Base-by-base conservation (phyloP, 768 basidiomycete species). In the Imleria badia region DNA sequence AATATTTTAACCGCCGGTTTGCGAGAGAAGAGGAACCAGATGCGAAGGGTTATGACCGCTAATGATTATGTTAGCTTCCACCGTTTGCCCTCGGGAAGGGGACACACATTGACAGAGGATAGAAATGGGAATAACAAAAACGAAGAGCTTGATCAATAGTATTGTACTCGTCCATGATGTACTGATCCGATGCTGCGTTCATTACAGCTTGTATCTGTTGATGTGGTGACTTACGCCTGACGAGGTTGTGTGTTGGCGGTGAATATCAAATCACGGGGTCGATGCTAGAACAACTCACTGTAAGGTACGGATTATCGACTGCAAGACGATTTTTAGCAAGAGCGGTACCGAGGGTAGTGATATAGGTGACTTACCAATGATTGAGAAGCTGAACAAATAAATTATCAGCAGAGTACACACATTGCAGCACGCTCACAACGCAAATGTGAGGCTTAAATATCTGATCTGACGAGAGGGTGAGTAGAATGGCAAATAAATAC, bases 11-110 rank as follows among this genome's bases (percentile, higher is more conserved):
- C 14, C 14, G 33, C 22, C 1, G 5, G n/a, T 6, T 47, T 54
- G 30, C 48, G 46, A 30, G 45, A 38, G 38, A 57, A 62, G 5
- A 60, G 52, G 45, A 31, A 62, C 61, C 61, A 62, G 10, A 60
- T 38, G 15, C 59, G 60, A 15, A 54, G 39, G 15, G 59, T 51
- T n/a, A 62, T 54, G 17, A 48, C 55, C 22, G 46, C 61, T 62
- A n/a, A 14, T 43, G 34, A 34, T 31, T 6, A 19, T 31, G 35
- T 56, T 33, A 48, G 45, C 14, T 45, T 48, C 15, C 7, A 6
- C 15, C 12, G 14, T 10, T 38, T 23, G 7, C 15, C 14, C 11
- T n/a, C 2, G 1, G 20, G 20, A 46, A 29, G 35, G n/a, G 31
- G 31, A n/a, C 40, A 31, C 17, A 55, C 55, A n/a, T 55, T 55